Conservation (phyloP, 345 rosid species). For the Eucalyptus sp. region DNA sequence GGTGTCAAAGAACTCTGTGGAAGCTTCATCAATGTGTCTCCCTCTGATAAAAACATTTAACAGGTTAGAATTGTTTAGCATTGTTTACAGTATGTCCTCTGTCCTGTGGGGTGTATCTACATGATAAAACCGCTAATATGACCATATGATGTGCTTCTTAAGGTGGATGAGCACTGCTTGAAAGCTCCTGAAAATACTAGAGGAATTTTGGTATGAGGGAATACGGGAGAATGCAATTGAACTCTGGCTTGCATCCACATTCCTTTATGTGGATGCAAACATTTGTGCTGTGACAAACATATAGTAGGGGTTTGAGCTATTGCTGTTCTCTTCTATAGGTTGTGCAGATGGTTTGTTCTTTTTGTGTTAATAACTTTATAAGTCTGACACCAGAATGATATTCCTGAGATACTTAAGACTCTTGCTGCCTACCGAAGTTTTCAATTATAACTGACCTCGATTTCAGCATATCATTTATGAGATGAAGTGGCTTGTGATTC, state of each 20-base stretch:
- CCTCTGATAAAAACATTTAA: constrained; percentile 61
- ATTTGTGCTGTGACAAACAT: neutral
- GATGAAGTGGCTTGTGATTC: neutral
- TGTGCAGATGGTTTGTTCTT: neutral
- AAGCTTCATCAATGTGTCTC: constrained; percentile 56
- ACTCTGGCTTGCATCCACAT: neutral
- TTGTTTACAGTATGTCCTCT: neutral
- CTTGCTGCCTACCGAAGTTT: neutral
- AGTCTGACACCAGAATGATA: neutral
- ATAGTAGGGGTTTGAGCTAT: neutral
- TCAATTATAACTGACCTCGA: neutral
- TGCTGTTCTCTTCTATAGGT: neutral
- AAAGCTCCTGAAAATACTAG: neutral
- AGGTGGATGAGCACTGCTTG: neutral
- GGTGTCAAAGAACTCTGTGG: constrained; percentile 72
- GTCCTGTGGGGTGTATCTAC: neutral
- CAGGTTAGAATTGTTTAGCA: constrained; percentile 30
- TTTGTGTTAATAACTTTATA: neutral
- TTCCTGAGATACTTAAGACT: neutral
- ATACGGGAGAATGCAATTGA: neutral
- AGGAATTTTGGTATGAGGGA: neutral
- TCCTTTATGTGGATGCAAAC: neutral
- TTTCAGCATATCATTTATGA: neutral
- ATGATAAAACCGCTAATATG: neutral
- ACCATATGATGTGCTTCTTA: neutral